Percentiles rank a stretch among this genome's conserved stretches.
These are phyloP conservation scores for Akanthomyces muscarius DNA, from an alignment of 2,329 filamentous ascomycete genomes.

Conservation along the genomic window DNA sequence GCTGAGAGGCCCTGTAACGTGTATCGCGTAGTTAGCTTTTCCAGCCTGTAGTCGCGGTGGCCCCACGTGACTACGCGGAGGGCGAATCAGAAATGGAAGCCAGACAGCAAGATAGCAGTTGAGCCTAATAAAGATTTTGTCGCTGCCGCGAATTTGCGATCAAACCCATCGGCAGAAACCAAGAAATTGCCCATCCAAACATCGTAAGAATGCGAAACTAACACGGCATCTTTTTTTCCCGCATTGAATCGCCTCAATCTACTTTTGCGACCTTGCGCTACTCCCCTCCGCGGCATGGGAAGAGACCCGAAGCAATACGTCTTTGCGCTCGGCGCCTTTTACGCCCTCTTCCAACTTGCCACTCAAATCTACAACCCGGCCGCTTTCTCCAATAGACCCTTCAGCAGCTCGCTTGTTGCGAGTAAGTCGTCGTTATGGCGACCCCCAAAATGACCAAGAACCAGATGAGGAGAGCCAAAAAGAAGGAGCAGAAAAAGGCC, in stretches of 20 bases:
- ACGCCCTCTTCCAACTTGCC: conserved; percentile 35
- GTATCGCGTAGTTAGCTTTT: no score
- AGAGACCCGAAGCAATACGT: conserved; percentile 37
- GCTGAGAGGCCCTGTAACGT: no score
- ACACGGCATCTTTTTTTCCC: background rate
- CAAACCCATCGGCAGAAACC: background rate
- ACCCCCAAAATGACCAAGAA: conserved; percentile 83
- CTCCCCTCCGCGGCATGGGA: conserved; percentile 28
- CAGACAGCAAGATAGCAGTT: no score
- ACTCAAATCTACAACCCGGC: conserved; percentile 32
- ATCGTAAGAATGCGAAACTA: background rate
- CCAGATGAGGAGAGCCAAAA: conserved; percentile 86
- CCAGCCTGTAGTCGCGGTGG: no score
- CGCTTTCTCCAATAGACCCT: conserved; percentile 19
- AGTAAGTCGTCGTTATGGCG: conserved; percentile 47
- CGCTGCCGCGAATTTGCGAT: conserved; percentile 11
- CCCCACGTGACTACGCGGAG: no score
- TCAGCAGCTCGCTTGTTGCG: conserved; percentile 12
- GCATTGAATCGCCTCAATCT: background rate
- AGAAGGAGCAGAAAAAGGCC: conserved; percentile 82
- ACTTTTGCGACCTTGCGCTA: conserved; percentile 3
- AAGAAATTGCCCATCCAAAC: background rate
- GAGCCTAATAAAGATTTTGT: conserved; percentile 11
- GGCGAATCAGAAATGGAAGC: no score
- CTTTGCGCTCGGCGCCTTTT: conserved; percentile 31